These are phyloP conservation scores for Mucor circinelloides DNA, from an alignment of 371 early-diverging fungal genomes.

Conservation along the genomic window DNA sequence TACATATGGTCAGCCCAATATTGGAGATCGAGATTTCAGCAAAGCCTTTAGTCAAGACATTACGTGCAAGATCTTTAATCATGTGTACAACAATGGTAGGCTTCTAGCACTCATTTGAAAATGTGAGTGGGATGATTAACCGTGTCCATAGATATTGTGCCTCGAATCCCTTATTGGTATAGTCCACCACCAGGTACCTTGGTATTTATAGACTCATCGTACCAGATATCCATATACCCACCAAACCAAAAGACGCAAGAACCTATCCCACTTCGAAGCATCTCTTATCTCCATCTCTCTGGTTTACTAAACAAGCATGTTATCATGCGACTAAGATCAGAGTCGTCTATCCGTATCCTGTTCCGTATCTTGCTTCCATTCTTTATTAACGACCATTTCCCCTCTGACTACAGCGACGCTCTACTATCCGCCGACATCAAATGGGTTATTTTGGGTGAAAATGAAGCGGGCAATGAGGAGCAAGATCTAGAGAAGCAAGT, in stretches of 20 bases:
- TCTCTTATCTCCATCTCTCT: constrained; percentile 59
- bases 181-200: constrained; percentile 60
- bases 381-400: constrained; percentile 63
- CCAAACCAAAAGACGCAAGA: constrained; percentile 18
- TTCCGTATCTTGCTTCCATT: constrained; percentile 56
- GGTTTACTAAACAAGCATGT: constrained; percentile 52
- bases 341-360: constrained; percentile 48
- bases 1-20: constrained; percentile 57
- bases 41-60: constrained; percentile 44
- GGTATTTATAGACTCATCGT: constrained; percentile 55
- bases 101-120: no score
- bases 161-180: constrained; percentile 52
- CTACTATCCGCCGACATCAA: constrained; percentile 43
- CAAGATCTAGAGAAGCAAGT: background rate
- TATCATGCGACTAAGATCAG: constrained; percentile 46
- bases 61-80: constrained; percentile 59
- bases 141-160: constrained; percentile 39
- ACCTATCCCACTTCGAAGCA: constrained; percentile 52
- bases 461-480: constrained; percentile 24
- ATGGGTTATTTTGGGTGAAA: constrained; percentile 44
- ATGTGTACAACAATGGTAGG: constrained; percentile 57
- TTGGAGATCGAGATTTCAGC: constrained; percentile 55
- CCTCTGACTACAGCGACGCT: constrained; percentile 53
- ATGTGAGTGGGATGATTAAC: no score
- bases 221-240: constrained; percentile 38